Evolutionary conservation across 768 basidiomycete species (phyloP).

Genomic region (Suillus weaverae): DNA sequence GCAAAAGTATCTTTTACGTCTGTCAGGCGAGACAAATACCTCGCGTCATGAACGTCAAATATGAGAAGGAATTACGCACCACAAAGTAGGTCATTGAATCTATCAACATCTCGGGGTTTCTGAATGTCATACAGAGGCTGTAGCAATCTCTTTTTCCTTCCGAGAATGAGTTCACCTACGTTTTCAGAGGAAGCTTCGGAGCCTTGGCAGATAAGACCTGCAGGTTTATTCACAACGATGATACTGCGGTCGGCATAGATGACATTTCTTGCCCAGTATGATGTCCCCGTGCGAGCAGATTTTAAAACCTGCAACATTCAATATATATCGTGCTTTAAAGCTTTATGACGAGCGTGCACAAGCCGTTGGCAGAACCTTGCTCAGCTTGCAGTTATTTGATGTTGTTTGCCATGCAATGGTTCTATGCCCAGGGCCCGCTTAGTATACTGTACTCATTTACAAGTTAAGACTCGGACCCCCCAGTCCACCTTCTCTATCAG

Average conservation of each 20-base stretch:
- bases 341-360: neutral
- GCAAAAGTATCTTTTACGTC: slow-evolving; percentile 32
- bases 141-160: slow-evolving; percentile 6
- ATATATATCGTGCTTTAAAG: neutral
- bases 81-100: slow-evolving; percentile 38
- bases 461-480: neutral
- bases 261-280: slow-evolving; percentile 33
- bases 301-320: slow-evolving; percentile 4
- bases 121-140: neutral
- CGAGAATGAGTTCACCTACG: slow-evolving; percentile 12
- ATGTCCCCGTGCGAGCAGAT: slow-evolving; percentile 11
- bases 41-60: slow-evolving; percentile 1
- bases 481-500: neutral
- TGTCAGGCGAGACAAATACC: slow-evolving; percentile 13
- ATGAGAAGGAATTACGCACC: slow-evolving; percentile 27
- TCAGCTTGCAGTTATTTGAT: neutral
- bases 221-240: slow-evolving; percentile 63
- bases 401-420: neutral
- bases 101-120: slow-evolving; percentile 25
- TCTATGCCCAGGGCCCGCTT: neutral
- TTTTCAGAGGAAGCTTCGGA: slow-evolving; percentile 21
- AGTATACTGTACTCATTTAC: too few relatives aligned
- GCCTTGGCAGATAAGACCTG: slow-evolving; percentile 54
- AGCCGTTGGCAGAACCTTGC: neutral
- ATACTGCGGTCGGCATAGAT: slow-evolving; percentile 55